A percentile compares a stretch with the other conserved stretches of the same genome.
These are phyloP conservation scores for Linnemannia schmuckeri DNA, from an alignment of 192 early-diverging fungal species.

Conservation along the genomic window DNA sequence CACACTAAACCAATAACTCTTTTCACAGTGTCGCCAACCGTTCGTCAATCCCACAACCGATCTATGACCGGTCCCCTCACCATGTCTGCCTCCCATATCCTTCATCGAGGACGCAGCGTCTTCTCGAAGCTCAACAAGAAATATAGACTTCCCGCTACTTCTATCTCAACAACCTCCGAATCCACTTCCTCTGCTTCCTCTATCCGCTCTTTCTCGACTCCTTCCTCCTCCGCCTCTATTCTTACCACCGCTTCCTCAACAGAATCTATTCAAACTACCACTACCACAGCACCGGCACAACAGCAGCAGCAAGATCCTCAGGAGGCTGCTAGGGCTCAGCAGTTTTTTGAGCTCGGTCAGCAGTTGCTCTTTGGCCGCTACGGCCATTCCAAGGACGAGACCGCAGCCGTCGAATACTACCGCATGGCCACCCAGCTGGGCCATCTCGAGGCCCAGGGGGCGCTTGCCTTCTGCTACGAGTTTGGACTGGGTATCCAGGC, in stretches of 20 bases:
- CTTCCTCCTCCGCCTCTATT: slow-evolving; percentile 17
- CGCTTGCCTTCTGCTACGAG: slow-evolving; percentile 86
- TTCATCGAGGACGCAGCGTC: slow-evolving; percentile 52
- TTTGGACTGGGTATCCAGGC: slow-evolving; percentile 81
- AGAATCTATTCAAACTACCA: slow-evolving; percentile 9
- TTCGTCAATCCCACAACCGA: background rate
- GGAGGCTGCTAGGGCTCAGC: slow-evolving; percentile 32
- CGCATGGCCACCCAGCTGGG: slow-evolving; percentile 62
- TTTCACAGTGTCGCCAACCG: background rate
- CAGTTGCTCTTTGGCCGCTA: slow-evolving; percentile 66
- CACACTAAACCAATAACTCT: background rate
- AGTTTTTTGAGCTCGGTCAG: slow-evolving; percentile 50
- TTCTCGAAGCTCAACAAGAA: slow-evolving; percentile 58
- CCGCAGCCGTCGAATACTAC: slow-evolving; percentile 65
- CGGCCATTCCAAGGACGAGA: slow-evolving; percentile 56
- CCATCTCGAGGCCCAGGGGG: slow-evolving; percentile 67
- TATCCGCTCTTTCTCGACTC: slow-evolving; percentile 39
- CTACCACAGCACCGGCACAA: background rate
- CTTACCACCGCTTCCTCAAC: slow-evolving; percentile 15
- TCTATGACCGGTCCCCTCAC: slow-evolving; percentile 10
- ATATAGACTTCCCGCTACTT: slow-evolving; percentile 38
- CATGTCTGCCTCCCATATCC: slow-evolving; percentile 52
- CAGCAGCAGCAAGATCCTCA: slow-evolving; percentile 13
- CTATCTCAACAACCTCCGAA: slow-evolving; percentile 21
- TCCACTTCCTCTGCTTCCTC: slow-evolving; percentile 28